Percentiles rank a stretch among this genome's conserved stretches.
Evolutionary conservation across 2,329 filamentous ascomycete genomes (phyloP).

Genomic region (Exophiala dermatitidis): DNA sequence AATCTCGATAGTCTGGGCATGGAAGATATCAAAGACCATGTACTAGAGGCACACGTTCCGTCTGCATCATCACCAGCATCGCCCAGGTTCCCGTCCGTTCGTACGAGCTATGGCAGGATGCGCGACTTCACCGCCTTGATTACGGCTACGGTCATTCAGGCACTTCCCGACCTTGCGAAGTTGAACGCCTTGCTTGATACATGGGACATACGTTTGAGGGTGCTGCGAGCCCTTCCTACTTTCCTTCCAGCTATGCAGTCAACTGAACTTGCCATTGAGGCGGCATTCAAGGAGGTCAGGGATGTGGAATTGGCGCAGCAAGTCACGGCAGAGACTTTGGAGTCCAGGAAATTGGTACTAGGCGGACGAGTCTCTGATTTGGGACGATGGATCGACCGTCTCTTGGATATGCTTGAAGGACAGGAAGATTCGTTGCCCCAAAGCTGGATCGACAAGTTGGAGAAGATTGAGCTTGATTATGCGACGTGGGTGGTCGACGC

Average conservation of each 20-base stretch:
- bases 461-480: slow-evolving; percentile 69
- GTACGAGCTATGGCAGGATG: slow-evolving; percentile 58
- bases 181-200: slow-evolving; percentile 64
- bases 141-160: slow-evolving; percentile 84
- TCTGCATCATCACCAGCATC: slow-evolving; percentile 36
- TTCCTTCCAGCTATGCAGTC: slow-evolving; percentile 58
- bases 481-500: slow-evolving; percentile 73
- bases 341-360: slow-evolving; percentile 48
- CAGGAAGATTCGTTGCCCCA: slow-evolving; percentile 77
- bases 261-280: slow-evolving; percentile 32
- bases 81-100: slow-evolving; percentile 37
- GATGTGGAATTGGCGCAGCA: slow-evolving; percentile 15
- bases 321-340: slow-evolving; percentile 36
- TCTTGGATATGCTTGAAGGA: slow-evolving; percentile 82
- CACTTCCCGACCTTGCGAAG: slow-evolving; percentile 70
- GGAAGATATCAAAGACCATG: slow-evolving; percentile 80
- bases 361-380: slow-evolving; percentile 62
- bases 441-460: slow-evolving; percentile 79
- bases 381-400: slow-evolving; percentile 68
- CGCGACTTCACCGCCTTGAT: slow-evolving; percentile 86
- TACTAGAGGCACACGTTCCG: slow-evolving; percentile 65
- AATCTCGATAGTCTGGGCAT: slow-evolving; percentile 39
- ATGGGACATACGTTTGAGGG: slow-evolving; percentile 70
- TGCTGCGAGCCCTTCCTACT: slow-evolving; percentile 65
- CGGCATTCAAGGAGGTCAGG: slow-evolving; percentile 31